These are phyloP conservation scores for Eucommia ulmoides DNA, from an alignment of 257 asterid genomes.

Conservation along the genomic window DNA sequence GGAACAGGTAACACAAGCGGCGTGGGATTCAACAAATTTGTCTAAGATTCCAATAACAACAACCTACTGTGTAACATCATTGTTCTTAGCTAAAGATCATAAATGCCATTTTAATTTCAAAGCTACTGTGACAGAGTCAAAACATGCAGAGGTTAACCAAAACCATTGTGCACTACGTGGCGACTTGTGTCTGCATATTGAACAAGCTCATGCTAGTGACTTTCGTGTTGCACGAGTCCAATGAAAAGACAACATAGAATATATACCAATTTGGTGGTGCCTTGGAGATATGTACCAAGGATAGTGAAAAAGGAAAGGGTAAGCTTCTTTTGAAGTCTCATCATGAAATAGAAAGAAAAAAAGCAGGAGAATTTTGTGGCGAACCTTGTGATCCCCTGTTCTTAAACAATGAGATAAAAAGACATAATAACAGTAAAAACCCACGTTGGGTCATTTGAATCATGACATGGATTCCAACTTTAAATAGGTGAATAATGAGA, in stretches of 20 bases:
- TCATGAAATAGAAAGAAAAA: slow-evolving; percentile 43
- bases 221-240: slow-evolving; percentile 9
- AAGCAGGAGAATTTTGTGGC: slow-evolving; percentile 47
- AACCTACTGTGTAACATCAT: too few relatives aligned
- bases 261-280: slow-evolving; percentile 46
- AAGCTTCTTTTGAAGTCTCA: slow-evolving; percentile 41
- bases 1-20: too few relatives aligned
- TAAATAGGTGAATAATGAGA: slow-evolving; percentile 24
- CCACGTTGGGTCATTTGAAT: too few relatives aligned
- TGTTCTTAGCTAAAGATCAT: too few relatives aligned
- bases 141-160: slow-evolving; percentile 11
- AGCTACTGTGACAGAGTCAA: slow-evolving; percentile 11
- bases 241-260: slow-evolving; percentile 28
- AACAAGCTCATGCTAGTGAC: slow-evolving; percentile 12
- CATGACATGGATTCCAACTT: slow-evolving; percentile 76
- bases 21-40: too few relatives aligned
- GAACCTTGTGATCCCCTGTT: slow-evolving; percentile 56
- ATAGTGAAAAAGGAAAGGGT: slow-evolving; percentile 29
- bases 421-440: slow-evolving; percentile 35
- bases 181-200: slow-evolving; percentile 16
- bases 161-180: slow-evolving; percentile 17
- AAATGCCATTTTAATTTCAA: too few relatives aligned
- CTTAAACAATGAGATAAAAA: slow-evolving; percentile 27
- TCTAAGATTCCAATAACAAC: too few relatives aligned
- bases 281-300: slow-evolving; percentile 16